Conservation (phyloP, 305 asterid genomes). For the Coffea humblotiana region DNA sequence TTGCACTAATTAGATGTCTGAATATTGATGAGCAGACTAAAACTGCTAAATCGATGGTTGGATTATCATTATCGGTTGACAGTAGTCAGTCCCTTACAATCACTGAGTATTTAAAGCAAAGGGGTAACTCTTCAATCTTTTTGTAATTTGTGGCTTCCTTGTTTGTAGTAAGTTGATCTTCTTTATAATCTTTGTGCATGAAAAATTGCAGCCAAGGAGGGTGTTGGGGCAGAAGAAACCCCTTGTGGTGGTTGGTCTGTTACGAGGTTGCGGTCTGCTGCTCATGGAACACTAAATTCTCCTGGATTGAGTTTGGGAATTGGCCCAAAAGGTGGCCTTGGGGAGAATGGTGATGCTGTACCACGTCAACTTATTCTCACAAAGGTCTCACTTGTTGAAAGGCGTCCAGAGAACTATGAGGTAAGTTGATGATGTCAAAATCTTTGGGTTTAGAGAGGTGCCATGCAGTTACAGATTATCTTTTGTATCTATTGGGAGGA, state of each 20-base stretch:
- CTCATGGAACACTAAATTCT: slow-evolving; percentile 84
- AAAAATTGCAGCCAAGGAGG: slow-evolving; percentile 77
- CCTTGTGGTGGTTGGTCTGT: slow-evolving; percentile 97
- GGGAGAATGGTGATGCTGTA: slow-evolving; percentile 93
- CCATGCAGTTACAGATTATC: background rate
- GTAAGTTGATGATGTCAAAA: slow-evolving; percentile 48
- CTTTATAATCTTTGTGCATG: slow-evolving; percentile 17
- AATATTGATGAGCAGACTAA: slow-evolving; percentile 63
- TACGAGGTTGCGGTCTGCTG: slow-evolving; percentile 93
- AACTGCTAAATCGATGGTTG: slow-evolving; percentile 88
- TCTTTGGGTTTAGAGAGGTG: background rate
- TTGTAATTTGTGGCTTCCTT: background rate
- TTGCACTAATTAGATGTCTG: slow-evolving; percentile 2
- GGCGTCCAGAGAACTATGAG: slow-evolving; percentile 98
- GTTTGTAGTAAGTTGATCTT: background rate
- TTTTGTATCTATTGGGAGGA: background rate
- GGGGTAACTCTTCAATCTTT: slow-evolving; percentile 57
- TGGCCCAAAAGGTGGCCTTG: slow-evolving; percentile 99
- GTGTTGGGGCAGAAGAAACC: slow-evolving; percentile 97
- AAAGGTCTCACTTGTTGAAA: slow-evolving; percentile 86
- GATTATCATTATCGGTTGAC: slow-evolving; percentile 76
- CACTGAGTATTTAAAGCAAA: slow-evolving; percentile 70
- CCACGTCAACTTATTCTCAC: slow-evolving; percentile 96
- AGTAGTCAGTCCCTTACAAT: slow-evolving; percentile 71
- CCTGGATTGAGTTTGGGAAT: slow-evolving; percentile 72